Conservation (phyloP, 139 green algal genomes). For the Chlamydomonas asymmetrica region DNA sequence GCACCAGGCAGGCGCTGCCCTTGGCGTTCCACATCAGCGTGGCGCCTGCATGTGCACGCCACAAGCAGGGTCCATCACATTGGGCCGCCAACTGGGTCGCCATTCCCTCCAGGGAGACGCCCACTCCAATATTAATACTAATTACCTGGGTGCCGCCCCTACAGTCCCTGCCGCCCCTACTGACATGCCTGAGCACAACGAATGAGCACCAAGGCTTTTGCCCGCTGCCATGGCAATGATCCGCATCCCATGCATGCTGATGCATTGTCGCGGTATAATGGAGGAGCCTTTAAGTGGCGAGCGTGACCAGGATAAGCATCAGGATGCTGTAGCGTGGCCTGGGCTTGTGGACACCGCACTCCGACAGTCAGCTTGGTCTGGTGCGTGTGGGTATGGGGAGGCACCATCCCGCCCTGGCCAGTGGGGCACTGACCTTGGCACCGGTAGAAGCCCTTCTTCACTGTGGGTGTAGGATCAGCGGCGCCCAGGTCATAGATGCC, state of each 20-base stretch:
- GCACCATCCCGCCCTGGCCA: background rate
- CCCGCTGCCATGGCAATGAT: no score
- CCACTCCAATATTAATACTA: background rate
- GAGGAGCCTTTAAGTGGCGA: no score
- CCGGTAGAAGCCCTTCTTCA: slow-evolving; percentile 55
- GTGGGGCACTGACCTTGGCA: slow-evolving; percentile 32
- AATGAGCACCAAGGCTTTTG: no score
- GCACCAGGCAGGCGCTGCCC: slow-evolving; percentile 73
- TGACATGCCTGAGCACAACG: no score
- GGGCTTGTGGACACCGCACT: no score
- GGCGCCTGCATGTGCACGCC: slow-evolving; percentile 40
- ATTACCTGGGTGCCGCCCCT: background rate
- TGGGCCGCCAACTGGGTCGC: background rate
- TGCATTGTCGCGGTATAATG: no score
- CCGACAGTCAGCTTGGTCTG: no score
- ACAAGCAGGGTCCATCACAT: background rate
- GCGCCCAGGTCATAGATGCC: slow-evolving; percentile 31
- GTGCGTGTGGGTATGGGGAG: background rate
- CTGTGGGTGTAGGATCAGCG: slow-evolving; percentile 22
- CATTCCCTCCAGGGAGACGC: background rate
- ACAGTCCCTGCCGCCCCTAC: no score
- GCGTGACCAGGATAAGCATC: no score
- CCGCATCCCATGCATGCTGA: no score
- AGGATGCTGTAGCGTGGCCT: no score
- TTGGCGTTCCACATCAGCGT: slow-evolving; percentile 55